These are phyloP conservation scores for Claviceps sp. DNA, from an alignment of 2,329 filamentous ascomycete genomes.

Conservation along the genomic window DNA sequence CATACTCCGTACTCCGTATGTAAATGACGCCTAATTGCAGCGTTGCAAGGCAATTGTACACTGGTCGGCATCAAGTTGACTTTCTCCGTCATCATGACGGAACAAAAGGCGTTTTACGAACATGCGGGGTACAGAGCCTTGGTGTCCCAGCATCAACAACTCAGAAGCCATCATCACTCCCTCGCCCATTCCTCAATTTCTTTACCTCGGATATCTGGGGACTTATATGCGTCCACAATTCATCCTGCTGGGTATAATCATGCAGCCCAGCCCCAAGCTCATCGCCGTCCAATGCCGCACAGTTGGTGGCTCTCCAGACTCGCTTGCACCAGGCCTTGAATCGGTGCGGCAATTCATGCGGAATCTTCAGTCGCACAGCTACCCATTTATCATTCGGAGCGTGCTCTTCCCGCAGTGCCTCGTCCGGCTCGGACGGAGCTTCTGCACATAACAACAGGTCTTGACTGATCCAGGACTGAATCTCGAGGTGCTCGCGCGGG, in stretches of 20 bases:
- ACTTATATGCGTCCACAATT: conserved; percentile 13
- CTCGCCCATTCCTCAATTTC: not conserved
- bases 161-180: not conserved
- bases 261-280: conserved; percentile 8
- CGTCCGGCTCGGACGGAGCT: conserved; percentile 23
- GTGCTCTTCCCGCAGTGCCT: conserved; percentile 34
- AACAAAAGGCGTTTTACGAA: too few species aligned
- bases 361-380: conserved; percentile 41
- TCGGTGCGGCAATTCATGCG: conserved; percentile 41
- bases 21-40: too few species aligned
- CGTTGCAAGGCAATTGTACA: too few species aligned
- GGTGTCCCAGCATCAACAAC: not conserved
- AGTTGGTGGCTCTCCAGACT: conserved; percentile 13
- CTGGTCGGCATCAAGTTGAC: too few species aligned
- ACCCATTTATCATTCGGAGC: conserved; percentile 45
- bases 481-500: conserved; percentile 30
- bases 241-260: conserved; percentile 10
- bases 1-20: too few species aligned
- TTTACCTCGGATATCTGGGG: conserved; percentile 6
- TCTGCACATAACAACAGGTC: conserved; percentile 30
- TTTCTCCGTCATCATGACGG: too few species aligned
- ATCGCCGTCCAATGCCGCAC: conserved; percentile 1
- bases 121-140: not conserved
- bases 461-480: conserved; percentile 40
- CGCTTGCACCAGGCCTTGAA: conserved; percentile 29